Conservation (phyloP, 768 basidiomycete genomes). For the Lactarius akahatsu region DNA sequence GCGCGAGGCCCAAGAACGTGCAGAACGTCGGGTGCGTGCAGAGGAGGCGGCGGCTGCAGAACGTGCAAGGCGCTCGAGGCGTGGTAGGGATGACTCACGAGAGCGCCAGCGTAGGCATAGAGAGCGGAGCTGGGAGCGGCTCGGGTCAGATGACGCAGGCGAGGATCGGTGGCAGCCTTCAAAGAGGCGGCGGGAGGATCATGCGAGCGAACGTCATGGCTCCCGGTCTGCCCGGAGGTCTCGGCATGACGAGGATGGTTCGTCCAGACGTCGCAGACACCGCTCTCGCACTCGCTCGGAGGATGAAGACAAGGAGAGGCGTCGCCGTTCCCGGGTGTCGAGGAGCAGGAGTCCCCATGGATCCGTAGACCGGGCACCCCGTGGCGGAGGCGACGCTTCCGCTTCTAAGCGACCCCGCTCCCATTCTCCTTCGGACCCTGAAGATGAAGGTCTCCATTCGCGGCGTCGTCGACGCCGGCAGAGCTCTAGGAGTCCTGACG, state of each 20-base stretch:
- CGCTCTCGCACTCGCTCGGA: slow-evolving; percentile 32
- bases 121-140: slow-evolving; percentile 52
- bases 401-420: slow-evolving; percentile 18
- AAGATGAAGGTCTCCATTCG: slow-evolving; percentile 11
- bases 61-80: slow-evolving; percentile 45
- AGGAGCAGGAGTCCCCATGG: slow-evolving; percentile 16
- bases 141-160: slow-evolving; percentile 38
- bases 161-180: slow-evolving; percentile 35
- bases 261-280: slow-evolving; percentile 30
- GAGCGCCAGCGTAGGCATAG: slow-evolving; percentile 51
- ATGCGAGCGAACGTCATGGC: slow-evolving; percentile 37
- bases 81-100: slow-evolving; percentile 41
- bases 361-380: background rate
- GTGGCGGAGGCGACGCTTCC: background rate
- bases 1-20: slow-evolving; percentile 62
- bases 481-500: slow-evolving; percentile 11
- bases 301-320: slow-evolving; percentile 19
- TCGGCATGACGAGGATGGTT: slow-evolving; percentile 27
- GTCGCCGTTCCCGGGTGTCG: background rate
- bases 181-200: slow-evolving; percentile 42
- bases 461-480: slow-evolving; percentile 13
- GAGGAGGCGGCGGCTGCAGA: slow-evolving; percentile 76
- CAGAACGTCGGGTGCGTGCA: slow-evolving; percentile 62
- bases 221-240: slow-evolving; percentile 35
- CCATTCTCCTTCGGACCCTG: slow-evolving; percentile 7